Conservation (phyloP, 306 rosid genomes). For the Pueraria montana region DNA sequence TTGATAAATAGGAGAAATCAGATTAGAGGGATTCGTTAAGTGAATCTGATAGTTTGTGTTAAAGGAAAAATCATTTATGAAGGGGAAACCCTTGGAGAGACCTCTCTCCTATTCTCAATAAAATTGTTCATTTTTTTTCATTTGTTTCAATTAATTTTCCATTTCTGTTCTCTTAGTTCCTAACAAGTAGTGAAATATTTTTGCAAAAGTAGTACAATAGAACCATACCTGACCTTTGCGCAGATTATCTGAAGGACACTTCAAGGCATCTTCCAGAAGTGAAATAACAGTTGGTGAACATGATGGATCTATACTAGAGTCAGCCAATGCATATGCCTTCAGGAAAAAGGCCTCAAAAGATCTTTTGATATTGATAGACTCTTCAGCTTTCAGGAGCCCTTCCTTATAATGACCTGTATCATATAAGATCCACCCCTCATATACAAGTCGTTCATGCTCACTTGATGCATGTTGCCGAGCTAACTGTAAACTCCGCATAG, state of each 20-base stretch:
- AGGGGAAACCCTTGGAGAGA: background rate
- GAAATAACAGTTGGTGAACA: slow-evolving; percentile 82
- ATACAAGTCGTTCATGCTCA: slow-evolving; percentile 85
- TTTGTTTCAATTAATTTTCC: background rate
- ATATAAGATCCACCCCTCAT: slow-evolving; percentile 96
- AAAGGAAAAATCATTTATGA: background rate
- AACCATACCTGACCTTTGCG: slow-evolving; percentile 97
- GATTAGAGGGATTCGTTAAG: background rate
- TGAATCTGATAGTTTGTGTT: background rate
- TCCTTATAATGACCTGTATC: slow-evolving; percentile 94
- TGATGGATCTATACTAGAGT: slow-evolving; percentile 85
- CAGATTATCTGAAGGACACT: slow-evolving; percentile 94
- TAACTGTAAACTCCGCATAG: slow-evolving; percentile 92
- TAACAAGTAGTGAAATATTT: slow-evolving; percentile 17
- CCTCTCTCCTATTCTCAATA: slow-evolving; percentile 5
- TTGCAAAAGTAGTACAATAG: slow-evolving; percentile 35
- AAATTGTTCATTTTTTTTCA: background rate
- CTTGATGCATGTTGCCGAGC: slow-evolving; percentile 92
- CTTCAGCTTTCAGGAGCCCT: slow-evolving; percentile 91
- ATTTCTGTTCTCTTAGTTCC: background rate
- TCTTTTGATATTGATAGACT: slow-evolving; percentile 84
- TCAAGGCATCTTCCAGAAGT: slow-evolving; percentile 89
- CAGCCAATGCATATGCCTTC: slow-evolving; percentile 95
- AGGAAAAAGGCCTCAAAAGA: slow-evolving; percentile 96
- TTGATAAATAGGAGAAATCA: background rate